Base-by-base conservation (phyloP, 2,329 filamentous ascomycete genomes). In the Fusarium devonianum region DNA sequence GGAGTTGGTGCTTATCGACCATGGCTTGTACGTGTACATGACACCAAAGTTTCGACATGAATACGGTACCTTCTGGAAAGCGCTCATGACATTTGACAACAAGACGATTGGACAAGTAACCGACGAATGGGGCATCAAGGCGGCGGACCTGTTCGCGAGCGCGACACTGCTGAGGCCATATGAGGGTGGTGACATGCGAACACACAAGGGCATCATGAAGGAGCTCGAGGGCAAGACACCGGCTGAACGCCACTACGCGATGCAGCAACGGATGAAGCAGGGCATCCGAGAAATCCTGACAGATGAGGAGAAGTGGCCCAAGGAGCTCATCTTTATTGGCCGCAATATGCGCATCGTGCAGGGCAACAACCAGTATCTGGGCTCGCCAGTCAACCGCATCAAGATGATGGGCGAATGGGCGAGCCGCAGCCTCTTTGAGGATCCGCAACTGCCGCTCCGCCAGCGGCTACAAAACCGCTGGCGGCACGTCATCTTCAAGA, bases 331-430 rank as follows among this genome's bases (percentile, higher is more conserved):
- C 65, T 96, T 97, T 71, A 92, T 97, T 63, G 91, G 90, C 2
- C 84, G 92, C 28, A 96, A 96, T 70, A 84, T 96, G 78, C 85
- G 92, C 42, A 96, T 97, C 65, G 92, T 96, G 2, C 92, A 96
- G 72, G 90, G 87, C 5, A 95, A 96, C 72, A 96, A 96, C 69
- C 91, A 96, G 68, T 93, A 89, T 72, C 81, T 96, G 40, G 92
- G 92, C 16, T 90, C 87, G 1, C 92, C 92, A 0, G 91, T 96
- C 32, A 97, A 97, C 71, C 80, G 94, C 1, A 85, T 97, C 71
- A 97, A 97, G 75, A 92, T 96, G 69, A 97, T 94, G 56, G 92
- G 92, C 16, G 80, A 85, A 49, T 97, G 93, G 93, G 93, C 93
- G 1, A 90, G 85, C 51, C 79, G 89, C 16, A 92, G 90, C 42